Conservation (phyloP, 2,329 filamentous ascomycete genomes). For the Microsporum ferrugineum region DNA sequence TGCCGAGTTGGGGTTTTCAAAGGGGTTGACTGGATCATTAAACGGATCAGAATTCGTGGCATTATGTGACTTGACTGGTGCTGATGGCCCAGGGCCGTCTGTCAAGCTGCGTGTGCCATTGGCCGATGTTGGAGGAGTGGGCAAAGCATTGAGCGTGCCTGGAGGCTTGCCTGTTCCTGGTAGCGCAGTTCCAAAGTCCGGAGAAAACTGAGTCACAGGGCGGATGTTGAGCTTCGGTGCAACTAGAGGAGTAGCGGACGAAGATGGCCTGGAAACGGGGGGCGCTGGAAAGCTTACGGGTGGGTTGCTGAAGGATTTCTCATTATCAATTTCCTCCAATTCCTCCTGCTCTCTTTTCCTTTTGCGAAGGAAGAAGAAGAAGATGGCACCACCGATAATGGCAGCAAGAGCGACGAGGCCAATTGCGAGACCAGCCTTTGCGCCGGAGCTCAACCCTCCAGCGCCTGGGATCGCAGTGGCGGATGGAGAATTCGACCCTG, state of each 20-base stretch:
- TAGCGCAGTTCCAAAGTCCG: slow-evolving; percentile 43
- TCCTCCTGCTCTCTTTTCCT: slow-evolving; percentile 49
- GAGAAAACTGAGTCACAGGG: slow-evolving; percentile 72
- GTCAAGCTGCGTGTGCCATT: slow-evolving; percentile 26
- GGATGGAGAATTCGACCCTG: slow-evolving; percentile 15
- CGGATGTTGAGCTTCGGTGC: slow-evolving; percentile 77
- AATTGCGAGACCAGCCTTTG: slow-evolving; percentile 74
- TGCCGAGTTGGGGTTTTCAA: slow-evolving; percentile 51
- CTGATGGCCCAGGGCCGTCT: slow-evolving; percentile 19
- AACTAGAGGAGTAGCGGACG: slow-evolving; percentile 32
- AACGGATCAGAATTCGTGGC: slow-evolving; percentile 34
- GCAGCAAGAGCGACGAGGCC: slow-evolving; percentile 63
- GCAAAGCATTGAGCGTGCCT: slow-evolving; percentile 15
- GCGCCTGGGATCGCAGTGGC: slow-evolving; percentile 16
- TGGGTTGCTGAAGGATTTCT: slow-evolving; percentile 44
- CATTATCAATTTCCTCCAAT: slow-evolving; percentile 45
- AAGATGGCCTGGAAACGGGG: slow-evolving; percentile 18
- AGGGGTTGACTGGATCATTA: slow-evolving; percentile 56
- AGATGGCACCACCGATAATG: slow-evolving; percentile 53
- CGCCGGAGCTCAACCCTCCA: slow-evolving; percentile 33
- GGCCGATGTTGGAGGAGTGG: slow-evolving; percentile 16
- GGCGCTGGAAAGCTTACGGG: slow-evolving; percentile 23
- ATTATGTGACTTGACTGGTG: slow-evolving; percentile 24
- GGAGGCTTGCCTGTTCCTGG: slow-evolving; percentile 12
- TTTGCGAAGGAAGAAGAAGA: slow-evolving; percentile 63